Evolutionary conservation across 2,329 filamentous ascomycete genomes (phyloP).

Genomic region (Monosporascus cannonballus): DNA sequence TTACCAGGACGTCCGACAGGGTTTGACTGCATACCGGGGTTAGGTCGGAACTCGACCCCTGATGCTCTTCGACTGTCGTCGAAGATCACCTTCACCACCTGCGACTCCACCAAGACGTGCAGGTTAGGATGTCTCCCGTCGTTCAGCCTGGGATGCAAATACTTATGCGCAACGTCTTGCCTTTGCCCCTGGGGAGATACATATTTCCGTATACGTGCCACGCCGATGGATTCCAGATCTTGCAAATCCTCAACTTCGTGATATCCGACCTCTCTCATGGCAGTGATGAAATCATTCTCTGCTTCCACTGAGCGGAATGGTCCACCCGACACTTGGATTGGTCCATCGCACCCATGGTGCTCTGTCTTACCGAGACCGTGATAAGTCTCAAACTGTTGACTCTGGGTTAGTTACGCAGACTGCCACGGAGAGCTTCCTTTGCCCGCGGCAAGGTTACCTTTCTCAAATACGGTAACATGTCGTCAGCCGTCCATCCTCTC

Average conservation of each 20-base stretch:
- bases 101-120: slow-evolving; percentile 43
- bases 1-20: too few relatives aligned
- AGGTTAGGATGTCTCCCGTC: slow-evolving; percentile 32
- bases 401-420: background rate
- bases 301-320: slow-evolving; percentile 31
- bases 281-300: slow-evolving; percentile 39
- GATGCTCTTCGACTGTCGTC: slow-evolving; percentile 39
- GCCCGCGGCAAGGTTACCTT: slow-evolving; percentile 28
- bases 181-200: slow-evolving; percentile 13
- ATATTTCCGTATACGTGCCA: slow-evolving; percentile 10
- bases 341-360: slow-evolving; percentile 42
- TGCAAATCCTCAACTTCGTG: slow-evolving; percentile 41
- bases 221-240: slow-evolving; percentile 31
- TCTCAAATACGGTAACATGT: slow-evolving; percentile 41
- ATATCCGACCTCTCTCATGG: slow-evolving; percentile 38
- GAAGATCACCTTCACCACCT: slow-evolving; percentile 42
- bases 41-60: slow-evolving; percentile 44
- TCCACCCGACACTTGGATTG: slow-evolving; percentile 42
- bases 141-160: slow-evolving; percentile 3
- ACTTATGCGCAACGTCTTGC: slow-evolving; percentile 2
- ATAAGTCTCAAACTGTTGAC: slow-evolving; percentile 3
- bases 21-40: slow-evolving; percentile 25
- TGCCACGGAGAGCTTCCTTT: background rate
- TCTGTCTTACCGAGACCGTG: slow-evolving; percentile 25
- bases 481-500: slow-evolving; percentile 10